phyloP scores from a whole-genome alignment of 768 basidiomycete genomes.

The Auriscalpium microsporum region DNA sequence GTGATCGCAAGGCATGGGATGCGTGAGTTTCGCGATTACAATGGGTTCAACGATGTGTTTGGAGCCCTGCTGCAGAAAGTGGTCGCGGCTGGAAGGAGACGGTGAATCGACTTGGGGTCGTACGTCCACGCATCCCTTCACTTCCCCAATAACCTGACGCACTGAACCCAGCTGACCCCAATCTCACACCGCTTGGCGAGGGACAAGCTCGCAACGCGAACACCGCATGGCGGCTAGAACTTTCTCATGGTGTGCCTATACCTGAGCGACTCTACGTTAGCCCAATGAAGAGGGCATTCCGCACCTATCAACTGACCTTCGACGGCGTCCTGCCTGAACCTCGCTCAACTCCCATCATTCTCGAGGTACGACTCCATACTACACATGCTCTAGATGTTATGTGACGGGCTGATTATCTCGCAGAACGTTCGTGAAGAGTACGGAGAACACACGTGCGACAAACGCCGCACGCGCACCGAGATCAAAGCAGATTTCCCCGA shows the following conservation, averaged over 20 bases:
- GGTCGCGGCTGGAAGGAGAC: slow-evolving; percentile 11
- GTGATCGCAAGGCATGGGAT: slow-evolving; percentile 7
- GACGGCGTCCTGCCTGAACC: slow-evolving; percentile 1
- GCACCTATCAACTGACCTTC: slow-evolving; percentile 12
- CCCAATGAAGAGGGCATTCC: slow-evolving; percentile 10
- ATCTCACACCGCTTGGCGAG: slow-evolving; percentile 11
- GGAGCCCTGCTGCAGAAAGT: slow-evolving; percentile 2
- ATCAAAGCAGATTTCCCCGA: slow-evolving; percentile 9
- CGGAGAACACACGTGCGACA: slow-evolving; percentile 13
- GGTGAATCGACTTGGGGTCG: slow-evolving; percentile 13
- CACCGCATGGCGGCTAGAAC: slow-evolving; percentile 10
- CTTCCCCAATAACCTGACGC: background rate
- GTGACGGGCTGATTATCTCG: background rate
- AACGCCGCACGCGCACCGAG: slow-evolving; percentile 8
- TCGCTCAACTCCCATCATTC: slow-evolving; percentile 6
- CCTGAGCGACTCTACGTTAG: slow-evolving; percentile 11
- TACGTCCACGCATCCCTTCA: background rate
- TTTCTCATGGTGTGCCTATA: slow-evolving; percentile 5
- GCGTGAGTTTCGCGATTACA: slow-evolving; percentile 1
- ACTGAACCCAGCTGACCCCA: slow-evolving; percentile 11
- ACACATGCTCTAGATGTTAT: background rate
- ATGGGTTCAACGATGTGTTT: background rate
- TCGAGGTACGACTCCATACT: slow-evolving; percentile 4
- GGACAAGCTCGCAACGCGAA: slow-evolving; percentile 10
- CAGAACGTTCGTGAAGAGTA: slow-evolving; percentile 11